A percentile compares a stretch with the other conserved stretches of the same genome.
Evolutionary conservation across 768 basidiomycete species (phyloP).

Genomic region (Rhodotorula graminis): DNA sequence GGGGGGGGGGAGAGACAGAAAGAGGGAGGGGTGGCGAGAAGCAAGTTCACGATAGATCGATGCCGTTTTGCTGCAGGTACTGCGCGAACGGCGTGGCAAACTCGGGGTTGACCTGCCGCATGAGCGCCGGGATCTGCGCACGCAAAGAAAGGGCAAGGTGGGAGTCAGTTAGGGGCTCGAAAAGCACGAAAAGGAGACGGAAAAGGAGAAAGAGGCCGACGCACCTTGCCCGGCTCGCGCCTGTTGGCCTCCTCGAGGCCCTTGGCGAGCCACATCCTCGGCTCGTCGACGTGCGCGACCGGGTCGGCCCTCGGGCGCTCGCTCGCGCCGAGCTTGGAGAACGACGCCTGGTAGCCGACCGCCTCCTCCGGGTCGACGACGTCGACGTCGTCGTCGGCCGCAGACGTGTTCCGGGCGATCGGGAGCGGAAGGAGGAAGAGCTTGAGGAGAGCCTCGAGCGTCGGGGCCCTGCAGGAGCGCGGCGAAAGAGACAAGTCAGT

Average conservation of each 20-base stretch:
- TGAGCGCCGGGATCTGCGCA: conserved; percentile 24
- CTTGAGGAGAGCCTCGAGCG: conserved; percentile 65
- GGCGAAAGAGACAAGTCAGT: neutral
- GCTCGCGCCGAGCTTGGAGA: conserved; percentile 81
- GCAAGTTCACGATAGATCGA: neutral
- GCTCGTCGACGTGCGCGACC: conserved; percentile 47
- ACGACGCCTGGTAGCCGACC: conserved; percentile 91
- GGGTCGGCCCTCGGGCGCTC: conserved; percentile 56
- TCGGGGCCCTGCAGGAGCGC: conserved; percentile 56
- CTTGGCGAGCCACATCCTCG: conserved; percentile 41
- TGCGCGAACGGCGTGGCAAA: conserved; percentile 33
- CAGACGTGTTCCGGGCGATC: conserved; percentile 49
- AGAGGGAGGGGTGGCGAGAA: too few relatives aligned
- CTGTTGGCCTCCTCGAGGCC: conserved; percentile 23
- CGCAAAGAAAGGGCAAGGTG: too few relatives aligned
- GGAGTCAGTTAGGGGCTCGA: too few relatives aligned
- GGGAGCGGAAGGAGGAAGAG: conserved; percentile 75
- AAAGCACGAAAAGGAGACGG: neutral
- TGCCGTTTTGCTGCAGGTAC: conserved; percentile 25
- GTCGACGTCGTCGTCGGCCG: conserved; percentile 51
- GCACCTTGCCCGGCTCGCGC: conserved; percentile 38
- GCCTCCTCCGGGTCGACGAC: conserved; percentile 80
- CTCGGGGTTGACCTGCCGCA: conserved; percentile 31
- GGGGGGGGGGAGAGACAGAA: too few relatives aligned
- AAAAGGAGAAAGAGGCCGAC: neutral